Conservation (phyloP, 306 rosid species). For the Glycine soja region DNA sequence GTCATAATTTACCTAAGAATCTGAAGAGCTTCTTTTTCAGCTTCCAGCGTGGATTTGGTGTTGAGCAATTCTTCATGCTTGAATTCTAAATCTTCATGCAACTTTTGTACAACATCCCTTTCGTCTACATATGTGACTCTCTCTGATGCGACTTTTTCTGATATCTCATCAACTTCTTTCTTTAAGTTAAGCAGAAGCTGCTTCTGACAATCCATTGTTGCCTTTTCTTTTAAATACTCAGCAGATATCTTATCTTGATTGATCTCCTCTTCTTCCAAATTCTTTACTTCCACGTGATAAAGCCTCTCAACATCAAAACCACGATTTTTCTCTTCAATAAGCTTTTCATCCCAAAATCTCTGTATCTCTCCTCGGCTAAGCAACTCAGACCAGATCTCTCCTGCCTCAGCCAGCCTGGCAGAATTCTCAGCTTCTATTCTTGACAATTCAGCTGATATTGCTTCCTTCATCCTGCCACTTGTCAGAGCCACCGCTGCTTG, state of each 20-base stretch:
- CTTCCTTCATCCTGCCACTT: constrained; percentile 78
- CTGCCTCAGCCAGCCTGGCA: constrained; percentile 69
- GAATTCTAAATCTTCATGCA: constrained; percentile 62
- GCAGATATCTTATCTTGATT: constrained; percentile 63
- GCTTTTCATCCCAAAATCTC: constrained; percentile 78
- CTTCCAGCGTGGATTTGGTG: constrained; percentile 77
- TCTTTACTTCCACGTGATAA: constrained; percentile 61
- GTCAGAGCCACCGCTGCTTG: constrained; percentile 87
- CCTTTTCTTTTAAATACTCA: constrained; percentile 71
- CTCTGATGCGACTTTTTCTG: constrained; percentile 74
- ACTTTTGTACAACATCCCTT: constrained; percentile 58
- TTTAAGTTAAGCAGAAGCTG: constrained; percentile 72
- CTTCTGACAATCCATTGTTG: constrained; percentile 85
- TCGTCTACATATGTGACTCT: constrained; percentile 63
- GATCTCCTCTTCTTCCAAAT: constrained; percentile 70
- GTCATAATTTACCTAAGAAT: constrained; percentile 70
- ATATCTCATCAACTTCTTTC: constrained; percentile 79
- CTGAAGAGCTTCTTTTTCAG: constrained; percentile 93
- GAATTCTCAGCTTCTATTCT: constrained; percentile 73
- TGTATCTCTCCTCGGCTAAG: constrained; percentile 79
- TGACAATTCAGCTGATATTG: constrained; percentile 64
- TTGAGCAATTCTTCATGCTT: constrained; percentile 71
- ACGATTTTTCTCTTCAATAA: constrained; percentile 64
- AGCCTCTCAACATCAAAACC: constrained; percentile 69
- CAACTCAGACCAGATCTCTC: constrained; percentile 71